phyloP scores from a whole-genome alignment of 2,329 filamentous ascomycete species.

The Hypoxylon sp. region DNA sequence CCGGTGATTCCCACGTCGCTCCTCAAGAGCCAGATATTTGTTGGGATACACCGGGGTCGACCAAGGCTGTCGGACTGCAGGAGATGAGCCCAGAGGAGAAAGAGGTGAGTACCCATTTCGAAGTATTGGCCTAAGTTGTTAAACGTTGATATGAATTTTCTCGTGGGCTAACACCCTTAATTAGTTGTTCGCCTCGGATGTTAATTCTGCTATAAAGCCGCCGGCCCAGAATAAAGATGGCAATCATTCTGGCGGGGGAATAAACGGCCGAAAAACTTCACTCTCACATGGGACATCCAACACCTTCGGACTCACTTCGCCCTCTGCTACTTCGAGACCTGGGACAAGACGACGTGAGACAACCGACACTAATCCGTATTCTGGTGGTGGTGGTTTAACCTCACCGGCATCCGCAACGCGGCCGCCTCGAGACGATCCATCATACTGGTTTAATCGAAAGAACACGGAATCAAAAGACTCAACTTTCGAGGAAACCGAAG shows the following conservation, averaged over 20 bases:
- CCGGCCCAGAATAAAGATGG: constrained; percentile 80
- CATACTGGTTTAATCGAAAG: constrained; percentile 71
- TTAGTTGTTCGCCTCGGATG: constrained; percentile 85
- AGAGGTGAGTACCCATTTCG: constrained; percentile 62
- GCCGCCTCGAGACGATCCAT: constrained; percentile 73
- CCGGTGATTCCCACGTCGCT: constrained; percentile 78
- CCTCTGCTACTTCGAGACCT: constrained; percentile 78
- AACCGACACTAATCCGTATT: constrained; percentile 75
- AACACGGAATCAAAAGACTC: constrained; percentile 67
- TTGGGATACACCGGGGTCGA: constrained; percentile 83
- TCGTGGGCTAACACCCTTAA: constrained; percentile 50
- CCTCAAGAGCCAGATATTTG: constrained; percentile 90
- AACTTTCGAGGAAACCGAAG: constrained; percentile 67
- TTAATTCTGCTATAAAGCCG: constrained; percentile 94
- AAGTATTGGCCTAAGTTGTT: not conserved
- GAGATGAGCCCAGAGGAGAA: constrained; percentile 77
- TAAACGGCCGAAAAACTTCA: constrained; percentile 84
- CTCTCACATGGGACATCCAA: constrained; percentile 78
- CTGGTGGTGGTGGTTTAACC: constrained; percentile 63
- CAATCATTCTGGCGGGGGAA: constrained; percentile 67
- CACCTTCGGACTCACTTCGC: constrained; percentile 79
- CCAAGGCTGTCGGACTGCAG: constrained; percentile 79
- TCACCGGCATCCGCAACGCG: constrained; percentile 74
- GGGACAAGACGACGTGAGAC: constrained; percentile 87
- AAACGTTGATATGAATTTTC: not conserved